Percentiles rank a stretch among this genome's conserved stretches.
Evolutionary conservation across 1,284 basidiomycete species (phyloP).

Genomic region (Exobasidium rhododendri): DNA sequence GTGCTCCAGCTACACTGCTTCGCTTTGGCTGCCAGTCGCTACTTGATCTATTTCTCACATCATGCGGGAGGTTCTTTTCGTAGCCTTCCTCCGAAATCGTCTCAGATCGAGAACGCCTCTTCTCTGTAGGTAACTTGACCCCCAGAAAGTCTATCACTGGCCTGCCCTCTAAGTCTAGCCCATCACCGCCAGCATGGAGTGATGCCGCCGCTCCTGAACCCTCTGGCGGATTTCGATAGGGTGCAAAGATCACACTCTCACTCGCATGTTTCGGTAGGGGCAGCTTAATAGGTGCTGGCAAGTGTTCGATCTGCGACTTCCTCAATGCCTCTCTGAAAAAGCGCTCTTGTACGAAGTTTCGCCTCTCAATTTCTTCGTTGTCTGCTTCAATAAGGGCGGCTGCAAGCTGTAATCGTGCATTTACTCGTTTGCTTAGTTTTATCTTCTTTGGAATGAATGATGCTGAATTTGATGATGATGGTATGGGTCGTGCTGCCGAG

Average conservation of each 20-base stretch:
- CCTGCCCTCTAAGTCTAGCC: background rate
- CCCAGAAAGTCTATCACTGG: slow-evolving; percentile 42
- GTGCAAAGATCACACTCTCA: slow-evolving; percentile 46
- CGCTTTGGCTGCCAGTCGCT: slow-evolving; percentile 18
- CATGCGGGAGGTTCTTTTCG: background rate
- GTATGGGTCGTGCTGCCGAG: background rate
- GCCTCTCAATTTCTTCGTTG: slow-evolving; percentile 38
- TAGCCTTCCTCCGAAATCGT: background rate
- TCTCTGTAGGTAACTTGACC: slow-evolving; percentile 37
- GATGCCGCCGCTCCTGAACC: slow-evolving; percentile 25
- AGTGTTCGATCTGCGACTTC: background rate
- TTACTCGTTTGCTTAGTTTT: slow-evolving; percentile 29
- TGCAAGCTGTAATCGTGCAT: slow-evolving; percentile 26
- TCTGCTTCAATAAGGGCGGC: slow-evolving; percentile 53
- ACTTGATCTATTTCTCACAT: slow-evolving; percentile 15
- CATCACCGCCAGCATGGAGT: slow-evolving; percentile 9
- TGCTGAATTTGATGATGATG: too few species aligned
- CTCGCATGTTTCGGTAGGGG: slow-evolving; percentile 41
- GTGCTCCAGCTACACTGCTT: slow-evolving; percentile 22
- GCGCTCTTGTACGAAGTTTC: slow-evolving; percentile 21
- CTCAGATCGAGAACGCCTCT: slow-evolving; percentile 13
- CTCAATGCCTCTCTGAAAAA: slow-evolving; percentile 4
- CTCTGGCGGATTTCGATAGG: slow-evolving; percentile 25
- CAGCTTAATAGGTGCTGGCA: slow-evolving; percentile 22
- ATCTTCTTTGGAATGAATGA: too few species aligned